Evolutionary conservation across 805 yeast species (phyloP).

Genomic region (Zygotorulaspora sp.): DNA sequence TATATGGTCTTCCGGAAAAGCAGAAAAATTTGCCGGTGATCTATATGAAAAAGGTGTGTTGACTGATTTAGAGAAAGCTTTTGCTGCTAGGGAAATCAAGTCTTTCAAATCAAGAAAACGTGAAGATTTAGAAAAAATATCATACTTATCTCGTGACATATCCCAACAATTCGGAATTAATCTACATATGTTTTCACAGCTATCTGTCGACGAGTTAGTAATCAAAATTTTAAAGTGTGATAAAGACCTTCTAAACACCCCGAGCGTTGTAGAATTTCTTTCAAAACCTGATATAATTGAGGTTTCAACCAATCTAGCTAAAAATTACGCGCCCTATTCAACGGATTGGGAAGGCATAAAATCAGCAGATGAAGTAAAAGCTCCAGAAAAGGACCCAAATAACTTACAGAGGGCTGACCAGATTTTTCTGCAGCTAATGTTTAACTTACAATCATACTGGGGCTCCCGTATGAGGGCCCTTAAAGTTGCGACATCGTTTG

Average conservation of each 20-base stretch:
- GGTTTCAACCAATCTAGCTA: slow-evolving; percentile 62
- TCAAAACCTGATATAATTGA: slow-evolving; percentile 71
- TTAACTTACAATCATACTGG: slow-evolving; percentile 88
- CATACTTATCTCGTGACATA: slow-evolving; percentile 74
- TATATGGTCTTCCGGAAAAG: slow-evolving; percentile 72
- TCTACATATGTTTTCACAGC: slow-evolving; percentile 65
- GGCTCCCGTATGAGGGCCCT: slow-evolving; percentile 83
- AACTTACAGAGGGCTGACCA: slow-evolving; percentile 86
- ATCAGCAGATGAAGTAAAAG: slow-evolving; percentile 37
- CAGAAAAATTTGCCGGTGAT: slow-evolving; percentile 53
- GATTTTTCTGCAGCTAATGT: slow-evolving; percentile 74
- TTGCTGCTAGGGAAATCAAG: slow-evolving; percentile 74
- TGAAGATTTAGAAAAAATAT: slow-evolving; percentile 49
- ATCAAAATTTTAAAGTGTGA: slow-evolving; percentile 72
- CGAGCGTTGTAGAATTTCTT: slow-evolving; percentile 80
- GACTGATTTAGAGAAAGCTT: slow-evolving; percentile 76
- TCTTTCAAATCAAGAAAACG: slow-evolving; percentile 45
- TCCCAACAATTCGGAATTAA: slow-evolving; percentile 96
- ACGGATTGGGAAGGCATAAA: slow-evolving; percentile 56
- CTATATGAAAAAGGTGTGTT: slow-evolving; percentile 74
- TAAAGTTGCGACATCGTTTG: slow-evolving; percentile 61
- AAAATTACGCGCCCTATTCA: slow-evolving; percentile 76
- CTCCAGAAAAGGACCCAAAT: slow-evolving; percentile 64
- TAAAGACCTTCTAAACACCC: slow-evolving; percentile 58
- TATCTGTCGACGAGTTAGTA: slow-evolving; percentile 63